Base-by-base conservation (phyloP, 805 yeast genomes). In the Starmera amethionina region DNA sequence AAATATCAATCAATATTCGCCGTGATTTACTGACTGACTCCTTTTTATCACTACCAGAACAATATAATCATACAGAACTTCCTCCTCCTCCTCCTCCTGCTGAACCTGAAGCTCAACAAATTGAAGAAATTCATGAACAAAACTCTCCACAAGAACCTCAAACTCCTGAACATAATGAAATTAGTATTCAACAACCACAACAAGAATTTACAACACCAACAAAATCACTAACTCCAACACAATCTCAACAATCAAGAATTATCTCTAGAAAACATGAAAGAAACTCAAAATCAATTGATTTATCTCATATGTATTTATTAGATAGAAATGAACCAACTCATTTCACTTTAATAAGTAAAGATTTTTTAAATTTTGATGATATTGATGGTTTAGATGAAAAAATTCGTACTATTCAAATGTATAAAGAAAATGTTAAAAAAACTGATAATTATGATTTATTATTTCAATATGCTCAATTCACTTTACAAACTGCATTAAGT, bases 381-480 rank as follows among this genome's bases (percentile, higher is more conserved):
- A 55, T 60, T 14, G n/a, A 56, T 3, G 62, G 75, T 11, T 62
- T 89, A 46, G 61, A 82, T 52, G 89, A 95, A 15, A 72, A 93
- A 46, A 72, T 82, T 62, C 78, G 83, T 55, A 88, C 96, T 5
- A 75, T 90, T 42, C 96, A 89, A 49, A 70, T 86, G 67, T 89
- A 90, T 64, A 72, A 93, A 40, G 73, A 81, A 48, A 89, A 86
- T 55, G 96, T 94, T 5, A 81, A 81, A 50, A 84, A 80, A 52
- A 75, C 87, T 16, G 81, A 79, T 53, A 96, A 90, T 54, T 95
- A 96, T 0, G 77, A 74, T 15, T 81, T 86, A n/a, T 72, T 88
- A 50, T 86, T 87, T 59, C 87, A 87, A 54, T 88, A 85, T 56
- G 96, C 97, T 1, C 93, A 87, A 61, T 86, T 83, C 58, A 80